Conservation (phyloP, 352 stramenopile species). For the Peronospora farinosa region DNA sequence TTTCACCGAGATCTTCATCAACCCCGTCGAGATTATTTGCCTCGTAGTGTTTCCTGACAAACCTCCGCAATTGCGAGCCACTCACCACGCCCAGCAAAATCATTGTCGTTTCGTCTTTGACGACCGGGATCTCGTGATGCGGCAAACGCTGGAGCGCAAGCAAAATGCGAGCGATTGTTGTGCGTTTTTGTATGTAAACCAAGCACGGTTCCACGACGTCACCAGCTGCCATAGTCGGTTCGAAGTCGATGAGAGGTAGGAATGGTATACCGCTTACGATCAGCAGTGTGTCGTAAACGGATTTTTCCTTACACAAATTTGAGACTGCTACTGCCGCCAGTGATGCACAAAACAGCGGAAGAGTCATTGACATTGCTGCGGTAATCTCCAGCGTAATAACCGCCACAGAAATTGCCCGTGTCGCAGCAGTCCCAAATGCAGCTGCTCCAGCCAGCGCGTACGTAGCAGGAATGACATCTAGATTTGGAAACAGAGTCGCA, state of each 20-base stretch:
- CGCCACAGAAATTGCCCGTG: constrained; percentile 70
- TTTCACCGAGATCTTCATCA: constrained; percentile 70
- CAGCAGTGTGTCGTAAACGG: constrained; percentile 81
- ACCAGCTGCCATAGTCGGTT: constrained; percentile 40
- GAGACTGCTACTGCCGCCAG: constrained; percentile 59
- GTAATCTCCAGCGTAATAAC: constrained; percentile 87
- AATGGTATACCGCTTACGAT: constrained; percentile 74
- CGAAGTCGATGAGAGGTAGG: constrained; percentile 76
- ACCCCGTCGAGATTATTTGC: constrained; percentile 39
- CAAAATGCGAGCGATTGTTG: constrained; percentile 57
- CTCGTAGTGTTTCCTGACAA: constrained; percentile 64
- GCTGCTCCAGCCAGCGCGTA: constrained; percentile 79
- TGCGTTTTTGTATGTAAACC: constrained; percentile 70
- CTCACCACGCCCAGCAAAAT: constrained; percentile 62
- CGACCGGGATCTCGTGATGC: constrained; percentile 66
- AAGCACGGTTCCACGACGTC: constrained; percentile 70
- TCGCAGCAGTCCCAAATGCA: constrained; percentile 61
- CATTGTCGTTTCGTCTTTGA: constrained; percentile 64
- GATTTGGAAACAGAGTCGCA: constrained; percentile 21
- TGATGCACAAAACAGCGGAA: constrained; percentile 72
- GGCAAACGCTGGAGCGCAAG: constrained; percentile 67
- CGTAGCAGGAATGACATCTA: constrained; percentile 39
- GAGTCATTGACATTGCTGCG: constrained; percentile 70
- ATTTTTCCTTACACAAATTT: constrained; percentile 62
- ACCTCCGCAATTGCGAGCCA: constrained; percentile 46